Conservation (phyloP, 257 asterid genomes). For the Echites panduratus region DNA sequence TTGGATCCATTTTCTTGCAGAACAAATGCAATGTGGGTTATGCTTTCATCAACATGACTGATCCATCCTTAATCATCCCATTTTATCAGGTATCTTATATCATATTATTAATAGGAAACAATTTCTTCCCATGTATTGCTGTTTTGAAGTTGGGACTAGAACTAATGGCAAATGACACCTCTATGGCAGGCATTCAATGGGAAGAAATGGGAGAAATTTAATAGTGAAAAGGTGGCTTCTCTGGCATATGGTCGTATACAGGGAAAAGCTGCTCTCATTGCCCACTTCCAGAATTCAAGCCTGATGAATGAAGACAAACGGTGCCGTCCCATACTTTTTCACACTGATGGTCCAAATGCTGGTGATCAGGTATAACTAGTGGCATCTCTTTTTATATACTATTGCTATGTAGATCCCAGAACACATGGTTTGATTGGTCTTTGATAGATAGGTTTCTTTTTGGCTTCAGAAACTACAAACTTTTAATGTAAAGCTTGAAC, state of each 20-base stretch:
- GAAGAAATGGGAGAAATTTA: slow-evolving; percentile 98
- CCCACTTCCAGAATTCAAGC: slow-evolving; percentile 98
- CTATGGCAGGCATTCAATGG: slow-evolving; percentile 79
- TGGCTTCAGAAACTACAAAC: background rate
- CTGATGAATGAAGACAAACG: slow-evolving; percentile 99
- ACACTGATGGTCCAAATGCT: slow-evolving; percentile 99
- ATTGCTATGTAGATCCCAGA: background rate
- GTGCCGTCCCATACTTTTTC: slow-evolving; percentile 96
- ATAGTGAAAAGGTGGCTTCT: slow-evolving; percentile 96
- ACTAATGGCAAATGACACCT: slow-evolving; percentile 2
- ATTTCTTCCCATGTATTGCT: background rate
- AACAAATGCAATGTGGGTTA: slow-evolving; percentile 99
- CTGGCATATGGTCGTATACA: slow-evolving; percentile 98
- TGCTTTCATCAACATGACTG: slow-evolving; percentile 97
- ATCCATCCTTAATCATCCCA: slow-evolving; percentile 72
- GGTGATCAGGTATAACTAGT: slow-evolving; percentile 80
- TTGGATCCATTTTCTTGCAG: slow-evolving; percentile 45
- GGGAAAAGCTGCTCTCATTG: slow-evolving; percentile 92
- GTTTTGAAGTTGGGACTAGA: background rate
- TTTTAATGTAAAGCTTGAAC: background rate
- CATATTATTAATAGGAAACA: background rate
- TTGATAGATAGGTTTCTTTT: background rate
- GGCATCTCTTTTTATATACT: background rate
- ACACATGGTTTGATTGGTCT: background rate
- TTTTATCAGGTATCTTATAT: slow-evolving; percentile 60